phyloP scores from a whole-genome alignment of 805 yeast species.

The Peterozyma toletana region DNA sequence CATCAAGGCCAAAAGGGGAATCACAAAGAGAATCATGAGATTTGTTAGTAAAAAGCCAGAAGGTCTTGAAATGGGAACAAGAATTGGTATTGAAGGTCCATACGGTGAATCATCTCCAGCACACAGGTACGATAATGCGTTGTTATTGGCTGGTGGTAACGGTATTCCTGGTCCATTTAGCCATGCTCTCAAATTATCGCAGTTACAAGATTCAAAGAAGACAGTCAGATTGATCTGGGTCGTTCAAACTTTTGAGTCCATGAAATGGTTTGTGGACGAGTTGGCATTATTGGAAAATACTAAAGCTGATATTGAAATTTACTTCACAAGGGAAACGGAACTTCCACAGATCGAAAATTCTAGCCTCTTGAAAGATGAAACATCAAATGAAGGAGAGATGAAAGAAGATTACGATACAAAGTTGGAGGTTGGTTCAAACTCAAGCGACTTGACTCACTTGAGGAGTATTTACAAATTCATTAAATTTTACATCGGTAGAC shows the following conservation, averaged over 20 bases:
- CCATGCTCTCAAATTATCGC: constrained; percentile 20
- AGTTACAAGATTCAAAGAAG: neutral
- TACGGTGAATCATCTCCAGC: constrained; percentile 52
- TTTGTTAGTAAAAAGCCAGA: constrained; percentile 21
- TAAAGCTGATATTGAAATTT: constrained; percentile 24
- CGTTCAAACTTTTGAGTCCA: constrained; percentile 14
- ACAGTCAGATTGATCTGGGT: constrained; percentile 20
- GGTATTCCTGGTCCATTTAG: constrained; percentile 57
- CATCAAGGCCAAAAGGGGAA: constrained; percentile 51
- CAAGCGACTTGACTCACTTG: neutral
- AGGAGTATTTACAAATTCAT: constrained; percentile 17
- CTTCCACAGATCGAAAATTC: constrained; percentile 1
- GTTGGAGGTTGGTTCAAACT: no score
- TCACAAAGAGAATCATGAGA: constrained; percentile 36
- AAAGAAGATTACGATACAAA: neutral
- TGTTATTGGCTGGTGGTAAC: constrained; percentile 67
- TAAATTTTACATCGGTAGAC: constrained; percentile 36
- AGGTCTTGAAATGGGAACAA: constrained; percentile 18
- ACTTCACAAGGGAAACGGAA: constrained; percentile 26
- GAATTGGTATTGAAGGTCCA: constrained; percentile 56
- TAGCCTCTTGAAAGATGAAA: constrained; percentile 6
- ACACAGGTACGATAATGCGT: constrained; percentile 41
- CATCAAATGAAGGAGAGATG: constrained; percentile 8
- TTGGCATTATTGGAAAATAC: constrained; percentile 14
- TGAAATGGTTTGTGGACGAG: constrained; percentile 21